These are phyloP conservation scores for Diversispora eburnea DNA, from an alignment of 192 early-diverging fungal genomes.

Conservation along the genomic window DNA sequence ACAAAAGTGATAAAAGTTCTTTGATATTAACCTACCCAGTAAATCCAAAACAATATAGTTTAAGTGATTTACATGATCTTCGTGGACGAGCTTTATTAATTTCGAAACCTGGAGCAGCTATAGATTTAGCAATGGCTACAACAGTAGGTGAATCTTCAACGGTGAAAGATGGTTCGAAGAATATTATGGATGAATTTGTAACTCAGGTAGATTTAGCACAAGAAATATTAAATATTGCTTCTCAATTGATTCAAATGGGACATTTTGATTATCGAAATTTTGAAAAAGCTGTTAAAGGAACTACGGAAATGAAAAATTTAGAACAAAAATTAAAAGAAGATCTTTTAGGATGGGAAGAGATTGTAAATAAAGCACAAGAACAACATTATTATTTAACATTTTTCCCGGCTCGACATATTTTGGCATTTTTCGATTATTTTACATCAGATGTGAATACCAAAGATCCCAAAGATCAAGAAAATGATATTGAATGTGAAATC, in stretches of 20 bases:
- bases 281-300: neutral
- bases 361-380: slow-evolving; percentile 23
- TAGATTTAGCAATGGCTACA: neutral
- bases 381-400: slow-evolving; percentile 31
- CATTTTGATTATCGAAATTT: slow-evolving; percentile 30
- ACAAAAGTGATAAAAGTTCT: slow-evolving; percentile 7
- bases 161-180: neutral
- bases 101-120: slow-evolving; percentile 4
- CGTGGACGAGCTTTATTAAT: slow-evolving; percentile 28
- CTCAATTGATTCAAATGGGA: slow-evolving; percentile 27
- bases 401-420: slow-evolving; percentile 27
- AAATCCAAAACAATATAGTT: neutral
- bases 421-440: slow-evolving; percentile 28
- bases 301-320: slow-evolving; percentile 3
- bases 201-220: slow-evolving; percentile 23
- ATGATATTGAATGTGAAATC: slow-evolving; percentile 3
- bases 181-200: slow-evolving; percentile 23
- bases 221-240: slow-evolving; percentile 14
- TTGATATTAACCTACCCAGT: slow-evolving; percentile 15
- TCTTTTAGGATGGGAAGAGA: slow-evolving; percentile 21
- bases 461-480: neutral
- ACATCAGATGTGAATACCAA: neutral
- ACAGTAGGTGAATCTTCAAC: neutral
- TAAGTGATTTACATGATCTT: slow-evolving; percentile 26
- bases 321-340: slow-evolving; percentile 3